phyloP scores from a whole-genome alignment of 768 basidiomycete genomes.

The Boletales sp. region DNA sequence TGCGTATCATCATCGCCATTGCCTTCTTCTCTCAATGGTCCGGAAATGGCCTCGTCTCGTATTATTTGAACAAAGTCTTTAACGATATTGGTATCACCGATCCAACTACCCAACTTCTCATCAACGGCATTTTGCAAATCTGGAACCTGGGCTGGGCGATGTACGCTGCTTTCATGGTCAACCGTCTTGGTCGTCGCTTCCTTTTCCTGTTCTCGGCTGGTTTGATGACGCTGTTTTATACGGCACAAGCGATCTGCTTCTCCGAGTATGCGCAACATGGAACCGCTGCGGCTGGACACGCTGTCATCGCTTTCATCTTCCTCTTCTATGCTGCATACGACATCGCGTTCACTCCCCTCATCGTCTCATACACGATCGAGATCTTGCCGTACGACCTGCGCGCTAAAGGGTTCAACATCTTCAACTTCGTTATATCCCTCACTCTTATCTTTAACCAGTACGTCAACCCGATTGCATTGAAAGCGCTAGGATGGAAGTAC shows the following conservation, averaged over 20 bases:
- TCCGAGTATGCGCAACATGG: constrained; percentile 48
- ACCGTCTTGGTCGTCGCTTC: constrained; percentile 65
- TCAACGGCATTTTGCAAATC: constrained; percentile 83
- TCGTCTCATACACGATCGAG: constrained; percentile 85
- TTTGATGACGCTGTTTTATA: constrained; percentile 68
- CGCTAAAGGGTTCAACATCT: constrained; percentile 82
- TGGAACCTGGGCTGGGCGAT: constrained; percentile 72
- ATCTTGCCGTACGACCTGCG: constrained; percentile 81
- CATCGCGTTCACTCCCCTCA: constrained; percentile 81
- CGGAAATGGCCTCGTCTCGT: constrained; percentile 80
- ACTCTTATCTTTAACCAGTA: constrained; percentile 90
- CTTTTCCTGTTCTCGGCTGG: constrained; percentile 59
- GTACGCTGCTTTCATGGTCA: constrained; percentile 54
- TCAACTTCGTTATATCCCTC: constrained; percentile 74
- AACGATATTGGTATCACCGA: constrained; percentile 62
- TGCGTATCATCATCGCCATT: constrained; percentile 72
- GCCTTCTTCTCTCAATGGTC: constrained; percentile 88
- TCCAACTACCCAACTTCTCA: constrained; percentile 63
- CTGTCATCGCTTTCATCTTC: constrained; percentile 83
- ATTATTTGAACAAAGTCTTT: constrained; percentile 77
- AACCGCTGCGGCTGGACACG: constrained; percentile 48
- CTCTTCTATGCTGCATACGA: constrained; percentile 78
- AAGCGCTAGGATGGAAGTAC: constrained; percentile 68
- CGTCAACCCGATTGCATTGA: constrained; percentile 77
- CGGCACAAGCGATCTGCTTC: constrained; percentile 64